Evolutionary conservation across 1,284 basidiomycete species (phyloP), one percentile per base, ranked within the genome.

Genomic region (Wolfiporia cocos): DNA sequence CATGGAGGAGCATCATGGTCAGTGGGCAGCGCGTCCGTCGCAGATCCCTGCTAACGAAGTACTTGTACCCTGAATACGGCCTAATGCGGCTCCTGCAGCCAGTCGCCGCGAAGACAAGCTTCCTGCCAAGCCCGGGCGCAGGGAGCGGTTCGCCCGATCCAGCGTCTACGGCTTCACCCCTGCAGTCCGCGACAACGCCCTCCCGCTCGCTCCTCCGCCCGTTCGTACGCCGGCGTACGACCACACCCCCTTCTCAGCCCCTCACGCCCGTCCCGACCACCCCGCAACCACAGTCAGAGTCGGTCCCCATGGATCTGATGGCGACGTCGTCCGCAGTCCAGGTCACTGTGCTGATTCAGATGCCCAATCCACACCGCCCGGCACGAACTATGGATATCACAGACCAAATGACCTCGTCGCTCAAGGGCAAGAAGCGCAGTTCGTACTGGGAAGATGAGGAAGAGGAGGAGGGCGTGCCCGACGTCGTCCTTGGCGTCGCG

Each of bases 261-360:
- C 11, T 22, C 37, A 24, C 24, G 9, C 30, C 36, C 34, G 7
- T 14, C 39, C 21, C 38, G 10, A 33, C 17, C n/a, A 11, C 43
- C n/a, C n/a, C n/a, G n/a, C n/a, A n/a, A n/a, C n/a, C n/a, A n/a
- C n/a, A n/a, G n/a, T n/a, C n/a, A n/a, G n/a, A n/a, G n/a, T 41
- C 48, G 20, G 40, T 46, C 36, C 40, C 36, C 34, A 37, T 38
- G 21, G 51, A 56, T 37, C 42, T 41, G 30, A 49, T 50, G 7
- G 35, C 47, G 43, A 43, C 40, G 18, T 41, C 49, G 26, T 39
- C 43, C 18, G 55, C 56, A 35, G 48, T 72, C 15, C 74, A 78
- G 53, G 66, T 84, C 10, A 69, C 75, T 19, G 71, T 84, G 5
- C 64, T 85, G 41, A 68, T 85, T 43, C 68, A 73, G 24, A 82